Base-by-base conservation (phyloP, 768 basidiomycete genomes). In the Trametes punicea region DNA sequence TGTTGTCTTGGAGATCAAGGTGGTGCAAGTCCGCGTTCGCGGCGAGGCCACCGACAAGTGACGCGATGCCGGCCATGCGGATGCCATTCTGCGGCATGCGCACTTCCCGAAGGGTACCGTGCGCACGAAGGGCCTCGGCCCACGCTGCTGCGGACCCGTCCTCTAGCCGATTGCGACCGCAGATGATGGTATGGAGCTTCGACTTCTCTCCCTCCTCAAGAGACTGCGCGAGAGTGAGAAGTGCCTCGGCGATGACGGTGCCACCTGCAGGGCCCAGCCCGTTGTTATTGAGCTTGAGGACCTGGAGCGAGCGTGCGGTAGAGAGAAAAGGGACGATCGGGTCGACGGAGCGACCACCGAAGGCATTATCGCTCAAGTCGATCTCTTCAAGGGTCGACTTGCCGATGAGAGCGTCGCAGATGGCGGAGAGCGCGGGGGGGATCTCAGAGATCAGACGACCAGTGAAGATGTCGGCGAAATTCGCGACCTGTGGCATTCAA, bases 11-110 rank as follows among this genome's bases (percentile, higher is more conserved):
- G 45, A 99, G 74, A 77, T 99, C 94, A 65, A 99, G 80, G 61
- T 84, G 74, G 65, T 84, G 76, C 48, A 99, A 75, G 38, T 77
- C 73, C 2, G 77, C 73, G 68, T 87, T 88, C 53, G 84, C 77
- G 11, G 83, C 70, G 29, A 99, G 71, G 4, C 94, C 96, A 21
- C 71, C 68, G 5, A 91, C 90, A 21, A 99, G 81, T 10, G 83
- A 81, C 8, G 79, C 80, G 66, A 96, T 88, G 4, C 97, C 97
- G 55, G 87, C 87, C 85, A 91, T 91, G 61, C 93, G 80, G 64
- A 99, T 98, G 4, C 96, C 97, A 66, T 99, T 98, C 77, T 98
- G 95, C n/a, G 91, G 90, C 85, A 98, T 87, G 55, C 90, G 81
- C 27, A 98, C 87, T 62, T 97, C 92, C 49, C 76, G 76, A 29